These are phyloP conservation scores for Conidiobolus incongruus DNA, from an alignment of 371 early-diverging fungal genomes.

Conservation along the genomic window DNA sequence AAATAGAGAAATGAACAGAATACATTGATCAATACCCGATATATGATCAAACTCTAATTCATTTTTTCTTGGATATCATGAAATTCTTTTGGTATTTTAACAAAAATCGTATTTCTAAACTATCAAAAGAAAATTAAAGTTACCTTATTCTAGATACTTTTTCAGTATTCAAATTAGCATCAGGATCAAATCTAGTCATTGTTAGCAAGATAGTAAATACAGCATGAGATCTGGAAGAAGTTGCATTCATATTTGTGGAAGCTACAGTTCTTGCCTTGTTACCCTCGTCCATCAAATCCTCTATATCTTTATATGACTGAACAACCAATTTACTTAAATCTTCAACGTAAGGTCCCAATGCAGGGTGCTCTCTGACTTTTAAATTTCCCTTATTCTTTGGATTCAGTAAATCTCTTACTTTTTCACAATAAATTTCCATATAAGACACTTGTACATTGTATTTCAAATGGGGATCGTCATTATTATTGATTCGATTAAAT, in stretches of 20 bases:
- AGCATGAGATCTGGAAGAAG: slow-evolving; percentile 84
- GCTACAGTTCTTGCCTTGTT: slow-evolving; percentile 82
- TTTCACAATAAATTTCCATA: slow-evolving; percentile 70
- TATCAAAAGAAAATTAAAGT: neutral
- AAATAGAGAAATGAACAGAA: too few relatives aligned
- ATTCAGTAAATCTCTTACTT: slow-evolving; percentile 73
- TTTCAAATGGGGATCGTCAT: slow-evolving; percentile 18
- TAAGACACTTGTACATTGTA: slow-evolving; percentile 65
- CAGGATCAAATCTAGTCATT: slow-evolving; percentile 28
- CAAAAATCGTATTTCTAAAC: too few relatives aligned
- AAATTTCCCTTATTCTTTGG: slow-evolving; percentile 53
- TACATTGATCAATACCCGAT: too few relatives aligned
- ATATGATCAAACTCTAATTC: too few relatives aligned
- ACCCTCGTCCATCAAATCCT: slow-evolving; percentile 66
- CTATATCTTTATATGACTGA: slow-evolving; percentile 47
- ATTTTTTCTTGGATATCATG: too few relatives aligned
- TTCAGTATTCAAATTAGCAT: slow-evolving; percentile 43
- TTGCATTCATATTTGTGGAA: slow-evolving; percentile 90
- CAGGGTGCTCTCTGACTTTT: slow-evolving; percentile 72
- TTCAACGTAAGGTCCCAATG: slow-evolving; percentile 79
- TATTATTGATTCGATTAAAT: slow-evolving; percentile 32
- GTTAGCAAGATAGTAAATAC: slow-evolving; percentile 74
- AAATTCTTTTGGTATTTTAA: too few relatives aligned
- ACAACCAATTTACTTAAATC: slow-evolving; percentile 68
- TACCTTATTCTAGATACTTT: slow-evolving; percentile 53